These are phyloP conservation scores for Cordyceps farinosa DNA, from an alignment of 2,329 filamentous ascomycete genomes.

Conservation along the genomic window DNA sequence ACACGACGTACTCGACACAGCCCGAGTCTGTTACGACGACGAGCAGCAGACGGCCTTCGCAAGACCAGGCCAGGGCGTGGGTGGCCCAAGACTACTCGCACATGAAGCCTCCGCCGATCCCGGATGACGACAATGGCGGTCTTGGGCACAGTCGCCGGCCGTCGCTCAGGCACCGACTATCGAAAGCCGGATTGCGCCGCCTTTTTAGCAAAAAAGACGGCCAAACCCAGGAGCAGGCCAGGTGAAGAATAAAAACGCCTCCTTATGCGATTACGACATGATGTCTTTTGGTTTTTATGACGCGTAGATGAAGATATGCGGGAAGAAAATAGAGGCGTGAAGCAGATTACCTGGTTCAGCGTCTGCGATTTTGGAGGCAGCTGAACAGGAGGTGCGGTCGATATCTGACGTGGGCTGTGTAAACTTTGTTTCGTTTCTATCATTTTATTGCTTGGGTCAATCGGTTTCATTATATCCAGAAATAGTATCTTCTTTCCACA, in stretches of 20 bases:
- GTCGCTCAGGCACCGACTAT: constrained; percentile 29
- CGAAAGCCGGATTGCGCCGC: constrained; percentile 36
- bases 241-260: background rate
- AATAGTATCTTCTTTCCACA: background rate
- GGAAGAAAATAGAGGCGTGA: background rate
- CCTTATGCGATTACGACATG: background rate
- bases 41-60: background rate
- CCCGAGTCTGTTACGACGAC: background rate
- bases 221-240: constrained; percentile 5
- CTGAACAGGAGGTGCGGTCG: background rate
- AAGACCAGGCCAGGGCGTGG: background rate
- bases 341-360: background rate
- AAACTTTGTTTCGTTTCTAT: background rate
- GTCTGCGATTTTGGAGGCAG: background rate
- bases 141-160: background rate
- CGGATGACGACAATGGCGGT: constrained; percentile 14
- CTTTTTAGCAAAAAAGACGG: constrained; percentile 36
- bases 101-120: constrained; percentile 17
- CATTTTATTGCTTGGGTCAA: background rate
- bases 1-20: background rate
- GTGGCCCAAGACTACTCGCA: constrained; percentile 12
- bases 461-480: constrained; percentile 3
- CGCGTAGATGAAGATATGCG: background rate
- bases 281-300: background rate
- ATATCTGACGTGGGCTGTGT: background rate